Base-by-base conservation (phyloP, 1,284 basidiomycete genomes). In the Cryptococcus maquisensis region DNA sequence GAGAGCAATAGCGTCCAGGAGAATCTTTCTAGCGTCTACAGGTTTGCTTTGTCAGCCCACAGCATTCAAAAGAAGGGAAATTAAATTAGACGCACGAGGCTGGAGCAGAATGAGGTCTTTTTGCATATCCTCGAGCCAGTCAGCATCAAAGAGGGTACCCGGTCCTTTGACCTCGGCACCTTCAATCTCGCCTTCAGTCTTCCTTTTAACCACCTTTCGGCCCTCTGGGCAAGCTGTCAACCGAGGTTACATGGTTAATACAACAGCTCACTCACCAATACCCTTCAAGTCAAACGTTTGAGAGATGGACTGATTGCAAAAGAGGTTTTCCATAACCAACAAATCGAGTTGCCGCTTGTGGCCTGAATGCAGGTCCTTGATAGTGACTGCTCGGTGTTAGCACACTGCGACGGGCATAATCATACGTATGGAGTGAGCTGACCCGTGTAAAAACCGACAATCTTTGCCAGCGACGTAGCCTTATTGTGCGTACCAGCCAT, bases 211-310 rank as follows among this genome's bases (percentile, higher is more conserved):
- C 36, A 62, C 63, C 16, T 80, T 76, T 8, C 36, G 73, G 68
- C 59, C 76, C 77, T 20, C 52, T 72, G 69, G 13, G 36, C 4
- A 16, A n/a, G 35, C 45, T 21, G 51, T 15, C 21, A 20, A 5
- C 7, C 20, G 18, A 26, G 3, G 24, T 16, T 36, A 16, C 28
- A 7, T 18, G 32, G 13, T 7, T 18, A 5, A 12, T 16, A 52
- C 43, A 49, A 48, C 23, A 65, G 81, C 84, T 3, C 84, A 79
- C 3, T 84, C 83, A 62, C 85, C 84, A 41, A 90, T 89, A 2
- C 87, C 87, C 69, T 90, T 90, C 45, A 90, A 75, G 67, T 90
- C 87, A 63, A 86, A 90, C 0, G 83, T 85, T 75, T 84, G 84
- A 40, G 76, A 73, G 52, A 87, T 80, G 43, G 82, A 83, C 68